phyloP scores from a whole-genome alignment of 805 yeast genomes.

The Deakozyma indianensis region DNA sequence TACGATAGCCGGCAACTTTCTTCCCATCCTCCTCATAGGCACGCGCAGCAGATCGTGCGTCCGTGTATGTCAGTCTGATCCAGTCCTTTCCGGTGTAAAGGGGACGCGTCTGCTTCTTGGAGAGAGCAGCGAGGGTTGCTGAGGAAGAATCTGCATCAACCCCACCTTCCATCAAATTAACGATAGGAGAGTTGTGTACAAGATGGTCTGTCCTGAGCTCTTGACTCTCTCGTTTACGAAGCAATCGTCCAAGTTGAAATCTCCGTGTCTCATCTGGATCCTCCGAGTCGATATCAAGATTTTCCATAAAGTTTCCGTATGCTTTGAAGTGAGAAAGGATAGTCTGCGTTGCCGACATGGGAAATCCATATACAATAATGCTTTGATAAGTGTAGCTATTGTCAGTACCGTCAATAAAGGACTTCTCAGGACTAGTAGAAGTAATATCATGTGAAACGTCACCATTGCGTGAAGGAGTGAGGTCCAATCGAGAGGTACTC shows the following conservation, averaged over 20 bases:
- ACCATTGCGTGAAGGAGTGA: background rate
- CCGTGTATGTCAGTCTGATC: background rate
- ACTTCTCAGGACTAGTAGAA: background rate
- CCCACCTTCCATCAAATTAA: background rate
- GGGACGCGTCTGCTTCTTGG: background rate
- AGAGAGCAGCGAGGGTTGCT: background rate
- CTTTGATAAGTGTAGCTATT: background rate
- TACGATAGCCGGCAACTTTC: background rate
- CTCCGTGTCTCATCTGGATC: background rate
- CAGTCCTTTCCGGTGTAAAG: background rate
- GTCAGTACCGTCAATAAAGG: background rate
- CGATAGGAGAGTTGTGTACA: background rate
- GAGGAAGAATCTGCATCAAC: background rate
- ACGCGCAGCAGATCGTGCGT: background rate
- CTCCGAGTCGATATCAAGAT: background rate
- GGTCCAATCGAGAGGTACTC: background rate
- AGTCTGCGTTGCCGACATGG: background rate
- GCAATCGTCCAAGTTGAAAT: background rate
- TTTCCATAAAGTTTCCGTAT: background rate
- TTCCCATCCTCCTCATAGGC: conserved; percentile 1
- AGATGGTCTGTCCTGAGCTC: background rate
- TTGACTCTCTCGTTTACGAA: background rate
- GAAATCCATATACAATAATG: background rate
- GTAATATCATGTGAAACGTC: background rate
- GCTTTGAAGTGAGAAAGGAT: background rate